Base-by-base conservation (phyloP, 2,329 filamentous ascomycete species). In the Chrysoporthe cubensis region DNA sequence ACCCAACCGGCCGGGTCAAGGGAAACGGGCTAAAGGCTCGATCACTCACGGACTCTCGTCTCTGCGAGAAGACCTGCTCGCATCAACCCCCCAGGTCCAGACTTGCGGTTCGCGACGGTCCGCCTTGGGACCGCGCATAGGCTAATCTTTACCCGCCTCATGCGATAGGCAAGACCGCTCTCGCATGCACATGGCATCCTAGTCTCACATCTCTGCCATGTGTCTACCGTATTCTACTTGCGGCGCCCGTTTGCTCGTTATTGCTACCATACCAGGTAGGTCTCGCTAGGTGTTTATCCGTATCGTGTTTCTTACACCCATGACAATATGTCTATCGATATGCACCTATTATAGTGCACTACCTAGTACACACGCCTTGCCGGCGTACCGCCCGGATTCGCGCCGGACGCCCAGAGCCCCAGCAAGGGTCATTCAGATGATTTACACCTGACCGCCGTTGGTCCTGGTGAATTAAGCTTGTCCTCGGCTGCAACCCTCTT, bases 181-280 rank as follows among this genome's bases (percentile, higher is more conserved):
- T 37, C 34, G 18, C 18, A 37, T 40, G 54, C 54, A 57, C 54
- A 9, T 57, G 54, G 54, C 34, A 57, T 57, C 54, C 54, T n/a
- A 7, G 50, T 34, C 50, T 32, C 50, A 13, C 50, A 34, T 32
- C 50, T 52, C 26, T 32, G 3, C 26, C 50, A 16, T 32, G 26
- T 32, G 50, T 34, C 48, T 9, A 40, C 37, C 37, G 37, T 9
- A 40, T 6, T 6, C 6, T 9, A 6, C 37, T 9, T 6, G 37
- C 37, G 37, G 9, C 37, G 37, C 37, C 37, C 2, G 8, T 7
- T 14, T 54, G 8, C 54, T 57, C 26, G 50, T 54, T 21, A 7
- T 54, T 21, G 5, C 26, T 7, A 26, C 26, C 26, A 26, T 26
- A 26, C 26, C 2, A 26, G 26, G 26, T 26, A 54, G 50, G 16